Base-by-base conservation (phyloP, 805 yeast species). In the Candida nonsorbophila region DNA sequence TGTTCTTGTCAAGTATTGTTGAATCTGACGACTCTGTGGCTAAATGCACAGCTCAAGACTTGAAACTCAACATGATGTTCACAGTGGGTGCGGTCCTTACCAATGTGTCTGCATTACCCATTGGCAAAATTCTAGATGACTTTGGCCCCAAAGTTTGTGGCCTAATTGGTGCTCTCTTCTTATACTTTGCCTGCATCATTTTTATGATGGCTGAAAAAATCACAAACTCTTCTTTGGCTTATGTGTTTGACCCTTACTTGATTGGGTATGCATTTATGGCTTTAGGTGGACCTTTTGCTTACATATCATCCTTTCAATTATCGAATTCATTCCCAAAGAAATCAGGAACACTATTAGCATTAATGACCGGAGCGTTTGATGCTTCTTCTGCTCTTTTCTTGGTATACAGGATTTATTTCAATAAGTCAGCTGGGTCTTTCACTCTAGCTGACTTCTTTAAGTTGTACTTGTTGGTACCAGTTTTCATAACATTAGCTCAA, bases 341-440 rank as follows among this genome's bases (percentile, higher is more conserved):
- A 29, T 67, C 74, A 12, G 79, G 79, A 6, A 51, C 69, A 9
- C 59, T 73, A 13, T 55, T 73, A 41, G 78, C 78, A 14, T 51
- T 73, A 24, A 47, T 73, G 32, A 72, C 78, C 2, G 79, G 79
- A 11, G 77, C 79, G 0, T 73, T 73, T 37, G 79, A 73, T 49
- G 70, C 79, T 7, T 71, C 77, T 3, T 67, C 74, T 6, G 77
- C 78, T 1, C 64, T 73, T 11, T 73, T 73, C 43, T 54, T 73
- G 44, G 26, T 70, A 26, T 73, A 72, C 53, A 63, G 63, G 29
- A 41, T 63, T 13, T 33, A 63, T 18, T 73, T 67, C 50, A 40
- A 45, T 25, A 42, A 37, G 10, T 41, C 61, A 10, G 40, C 52
- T 4, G 52, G 49, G 1, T 27, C 50, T 1, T 69, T 73, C 47